phyloP scores from a whole-genome alignment of 192 early-diverging fungal genomes.

The Globomyces pollinis-pini region DNA sequence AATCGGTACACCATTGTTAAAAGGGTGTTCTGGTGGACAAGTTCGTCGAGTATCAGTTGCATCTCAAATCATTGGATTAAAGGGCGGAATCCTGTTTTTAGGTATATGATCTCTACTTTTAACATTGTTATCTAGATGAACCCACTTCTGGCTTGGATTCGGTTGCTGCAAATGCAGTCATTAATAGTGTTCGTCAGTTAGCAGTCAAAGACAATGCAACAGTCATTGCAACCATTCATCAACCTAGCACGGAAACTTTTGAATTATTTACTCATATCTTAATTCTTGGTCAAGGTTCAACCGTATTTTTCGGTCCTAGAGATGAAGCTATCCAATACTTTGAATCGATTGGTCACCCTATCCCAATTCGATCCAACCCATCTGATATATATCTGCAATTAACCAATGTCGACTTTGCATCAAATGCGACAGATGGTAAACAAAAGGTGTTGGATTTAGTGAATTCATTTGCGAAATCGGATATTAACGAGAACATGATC shows the following conservation, averaged over 20 bases:
- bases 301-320: conserved; percentile 46
- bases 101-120: conserved; percentile 48
- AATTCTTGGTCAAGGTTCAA: conserved; percentile 56
- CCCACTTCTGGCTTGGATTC: conserved; percentile 73
- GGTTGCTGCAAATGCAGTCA: conserved; percentile 55
- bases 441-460: neutral
- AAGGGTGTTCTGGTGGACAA: conserved; percentile 73
- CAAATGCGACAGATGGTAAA: neutral
- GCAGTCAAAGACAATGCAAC: conserved; percentile 43
- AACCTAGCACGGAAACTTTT: conserved; percentile 71
- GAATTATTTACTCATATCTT: conserved; percentile 70
- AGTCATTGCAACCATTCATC: conserved; percentile 74
- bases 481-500: neutral
- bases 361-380: conserved; percentile 49
- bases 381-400: conserved; percentile 48
- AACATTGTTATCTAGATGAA: no score
- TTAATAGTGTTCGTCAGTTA: conserved; percentile 61
- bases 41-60: conserved; percentile 75
- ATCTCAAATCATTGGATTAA: conserved; percentile 54
- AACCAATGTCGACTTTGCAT: conserved; percentile 33
- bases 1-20: conserved; percentile 58
- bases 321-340: conserved; percentile 40
- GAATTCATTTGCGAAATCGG: neutral
- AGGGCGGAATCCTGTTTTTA: conserved; percentile 45
- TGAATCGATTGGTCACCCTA: conserved; percentile 37